These are phyloP conservation scores for Triticum aestivum DNA, from an alignment of 176 grass and related monocot species.

Conservation along the genomic window IWGSC_CS_RefSeq_v2.1 NC_057810.1:529027295-529027794, in stretches of 20 bases:
- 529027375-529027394: not conserved
- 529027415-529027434: not conserved
- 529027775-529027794: constrained; percentile 41
- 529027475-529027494: too few relatives aligned
- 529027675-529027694: constrained; percentile 12
- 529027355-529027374: constrained; percentile 32
- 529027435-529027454: not conserved
- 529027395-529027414: not conserved
- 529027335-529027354: constrained; percentile 12
- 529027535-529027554: too few relatives aligned
- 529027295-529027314: not conserved
- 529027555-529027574: too few relatives aligned
- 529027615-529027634: constrained; percentile 42
- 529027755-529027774: constrained; percentile 12
- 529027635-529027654: not conserved
- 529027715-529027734: not conserved
- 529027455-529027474: not conserved
- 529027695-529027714: not conserved
- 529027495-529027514: too few relatives aligned
- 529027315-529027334: constrained; percentile 20
- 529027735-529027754: not conserved
- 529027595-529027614: not conserved
- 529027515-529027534: too few relatives aligned
- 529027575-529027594: not conserved
- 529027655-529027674: not conserved